These are phyloP conservation scores for Lolium multiflorum DNA, from an alignment of 176 grass and related monocot genomes.

Conservation along the genomic window DNA sequence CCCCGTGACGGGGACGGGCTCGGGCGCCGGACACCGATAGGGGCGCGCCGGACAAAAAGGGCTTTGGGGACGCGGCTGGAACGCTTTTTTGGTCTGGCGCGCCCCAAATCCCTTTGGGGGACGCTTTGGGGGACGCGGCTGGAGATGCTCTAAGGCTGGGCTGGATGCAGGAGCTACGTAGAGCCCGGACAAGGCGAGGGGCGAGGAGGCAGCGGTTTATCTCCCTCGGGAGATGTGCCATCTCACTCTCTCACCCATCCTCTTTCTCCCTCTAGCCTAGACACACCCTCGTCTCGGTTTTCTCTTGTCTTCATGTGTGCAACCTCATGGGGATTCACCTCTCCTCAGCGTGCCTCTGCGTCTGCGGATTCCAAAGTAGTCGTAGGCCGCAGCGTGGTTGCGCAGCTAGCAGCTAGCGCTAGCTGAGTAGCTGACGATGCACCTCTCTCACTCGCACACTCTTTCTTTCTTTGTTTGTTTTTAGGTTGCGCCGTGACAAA, in stretches of 20 bases:
- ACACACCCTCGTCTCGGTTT: neutral
- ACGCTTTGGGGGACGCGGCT: too few relatives aligned
- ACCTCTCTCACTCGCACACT: neutral
- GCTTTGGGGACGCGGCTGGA: too few relatives aligned
- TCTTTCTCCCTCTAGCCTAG: neutral
- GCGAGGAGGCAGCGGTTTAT: slow-evolving; percentile 42
- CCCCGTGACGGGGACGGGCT: too few relatives aligned
- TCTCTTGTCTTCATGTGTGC: slow-evolving; percentile 6
- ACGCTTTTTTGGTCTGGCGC: too few relatives aligned
- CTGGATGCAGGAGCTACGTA: neutral
- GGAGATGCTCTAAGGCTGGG: neutral
- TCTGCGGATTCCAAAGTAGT: too few relatives aligned
- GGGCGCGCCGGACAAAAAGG: too few relatives aligned
- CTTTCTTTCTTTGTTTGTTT: neutral
- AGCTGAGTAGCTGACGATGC: neutral
- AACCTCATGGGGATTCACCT: slow-evolving; percentile 32
- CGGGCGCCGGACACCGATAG: too few relatives aligned
- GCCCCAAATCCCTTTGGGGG: too few relatives aligned
- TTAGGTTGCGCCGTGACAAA: neutral
- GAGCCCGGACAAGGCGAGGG: slow-evolving; percentile 35
- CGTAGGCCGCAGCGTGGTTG: too few relatives aligned
- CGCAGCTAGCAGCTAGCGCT: neutral
- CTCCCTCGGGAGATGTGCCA: slow-evolving; percentile 56
- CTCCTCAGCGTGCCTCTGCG: neutral
- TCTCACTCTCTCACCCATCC: neutral